Conservation (phyloP, 2,329 filamentous ascomycete species). For the Leptographium galeiforme region DNA sequence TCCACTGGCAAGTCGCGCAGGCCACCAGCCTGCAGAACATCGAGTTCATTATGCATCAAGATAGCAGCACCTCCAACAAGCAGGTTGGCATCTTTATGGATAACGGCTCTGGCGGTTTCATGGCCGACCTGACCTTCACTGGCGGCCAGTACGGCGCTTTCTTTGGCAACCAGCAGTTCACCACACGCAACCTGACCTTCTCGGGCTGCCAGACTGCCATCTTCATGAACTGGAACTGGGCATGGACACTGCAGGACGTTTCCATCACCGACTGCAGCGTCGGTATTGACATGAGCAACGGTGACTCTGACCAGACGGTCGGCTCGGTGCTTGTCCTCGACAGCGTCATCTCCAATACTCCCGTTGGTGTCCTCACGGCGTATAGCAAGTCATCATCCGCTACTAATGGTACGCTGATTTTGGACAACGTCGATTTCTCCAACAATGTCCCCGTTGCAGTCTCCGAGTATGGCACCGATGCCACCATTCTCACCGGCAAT, state of each 20-base stretch:
- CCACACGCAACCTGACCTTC: conserved; percentile 70
- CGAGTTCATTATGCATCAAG: conserved; percentile 63
- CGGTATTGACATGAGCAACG: conserved; percentile 65
- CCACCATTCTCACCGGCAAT: conserved; percentile 55
- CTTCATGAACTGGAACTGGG: conserved; percentile 88
- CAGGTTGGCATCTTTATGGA: conserved; percentile 77
- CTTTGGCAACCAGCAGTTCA: conserved; percentile 79
- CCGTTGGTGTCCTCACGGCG: conserved; percentile 62
- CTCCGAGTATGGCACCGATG: conserved; percentile 38
- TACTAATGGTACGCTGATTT: conserved; percentile 68
- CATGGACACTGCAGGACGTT: conserved; percentile 67
- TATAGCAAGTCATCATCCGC: conserved; percentile 44
- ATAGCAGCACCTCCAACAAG: conserved; percentile 47
- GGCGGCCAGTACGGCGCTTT: conserved; percentile 68
- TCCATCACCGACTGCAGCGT: conserved; percentile 61
- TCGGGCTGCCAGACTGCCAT: conserved; percentile 71
- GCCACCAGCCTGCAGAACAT: conserved; percentile 72
- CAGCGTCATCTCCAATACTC: conserved; percentile 63
- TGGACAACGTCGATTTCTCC: conserved; percentile 82
- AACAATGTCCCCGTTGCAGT: conserved; percentile 56
- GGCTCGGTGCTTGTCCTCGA: conserved; percentile 78
- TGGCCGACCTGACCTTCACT: conserved; percentile 72
- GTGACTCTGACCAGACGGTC: conserved; percentile 53
- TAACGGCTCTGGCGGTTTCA: conserved; percentile 72
- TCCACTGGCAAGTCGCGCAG: conserved; percentile 80